Conservation (phyloP, 805 yeast genomes). For the Candida maesae region DNA sequence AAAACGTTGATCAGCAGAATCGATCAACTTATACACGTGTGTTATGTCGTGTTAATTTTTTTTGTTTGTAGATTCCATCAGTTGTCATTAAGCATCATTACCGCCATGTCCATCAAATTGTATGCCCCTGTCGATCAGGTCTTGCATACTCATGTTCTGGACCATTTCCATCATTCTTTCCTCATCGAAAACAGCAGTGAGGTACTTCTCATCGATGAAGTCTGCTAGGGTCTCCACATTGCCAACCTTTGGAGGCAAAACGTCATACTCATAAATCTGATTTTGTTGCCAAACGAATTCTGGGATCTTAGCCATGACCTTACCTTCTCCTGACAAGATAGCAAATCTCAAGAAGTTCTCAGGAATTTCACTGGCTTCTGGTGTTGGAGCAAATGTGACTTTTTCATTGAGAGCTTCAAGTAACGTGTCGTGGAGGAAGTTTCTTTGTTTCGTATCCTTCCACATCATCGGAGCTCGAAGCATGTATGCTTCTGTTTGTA, state of each 20-base stretch:
- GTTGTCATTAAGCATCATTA: neutral
- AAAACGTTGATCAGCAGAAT: neutral
- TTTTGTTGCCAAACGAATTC: constrained; percentile 53
- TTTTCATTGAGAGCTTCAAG: constrained; percentile 21
- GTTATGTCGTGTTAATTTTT: neutral
- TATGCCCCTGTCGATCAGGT: constrained; percentile 17
- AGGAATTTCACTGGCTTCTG: constrained; percentile 40
- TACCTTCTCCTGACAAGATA: constrained; percentile 65
- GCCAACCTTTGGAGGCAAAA: constrained; percentile 60
- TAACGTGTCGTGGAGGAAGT: constrained; percentile 46
- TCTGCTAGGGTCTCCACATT: constrained; percentile 33
- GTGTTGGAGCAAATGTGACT: constrained; percentile 13
- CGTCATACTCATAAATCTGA: constrained; percentile 67
- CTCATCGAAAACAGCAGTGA: constrained; percentile 22
- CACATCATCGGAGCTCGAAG: constrained; percentile 53
- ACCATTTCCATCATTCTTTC: constrained; percentile 27
- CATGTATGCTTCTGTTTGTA: constrained; percentile 55
- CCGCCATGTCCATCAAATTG: constrained; percentile 2
- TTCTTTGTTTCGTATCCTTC: constrained; percentile 43
- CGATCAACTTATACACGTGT: neutral
- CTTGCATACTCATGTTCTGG: constrained; percentile 26
- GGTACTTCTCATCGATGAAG: constrained; percentile 31
- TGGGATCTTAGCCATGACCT: constrained; percentile 69
- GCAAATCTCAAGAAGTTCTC: constrained; percentile 62
- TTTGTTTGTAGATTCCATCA: too few relatives aligned